Evolutionary conservation across 805 yeast genomes (phyloP), one percentile per base, ranked within the genome.

Genomic region (Metschnikowia noctiluminum): DNA sequence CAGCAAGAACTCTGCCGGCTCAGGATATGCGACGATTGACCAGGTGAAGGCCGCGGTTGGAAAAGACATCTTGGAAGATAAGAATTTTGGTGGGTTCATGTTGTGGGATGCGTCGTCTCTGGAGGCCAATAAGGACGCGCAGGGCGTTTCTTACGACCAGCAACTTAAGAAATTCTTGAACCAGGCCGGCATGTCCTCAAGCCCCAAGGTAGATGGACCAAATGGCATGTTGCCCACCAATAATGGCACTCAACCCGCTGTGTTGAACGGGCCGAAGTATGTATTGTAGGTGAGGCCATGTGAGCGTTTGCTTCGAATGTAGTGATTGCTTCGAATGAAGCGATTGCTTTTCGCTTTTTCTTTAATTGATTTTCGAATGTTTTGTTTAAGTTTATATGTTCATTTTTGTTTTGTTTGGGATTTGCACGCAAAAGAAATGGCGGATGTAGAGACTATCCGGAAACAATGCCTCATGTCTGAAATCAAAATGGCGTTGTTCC

Each of bases 101-200:
- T 70, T 90, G 52, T 91, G 98, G 97, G 96, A 89, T 57, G 87
- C 89, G 13, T 73, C 85, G 9, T 81, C 80, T 54, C 79, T 79
- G 15, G 76, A 77, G 58, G 65, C 73, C 50, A 75, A 79, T 54
- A 45, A 42, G 27, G 71, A 75, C 46, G 38, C 40, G 4, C 37
- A 28, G 8, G 57, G 57, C 14, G 53, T 39, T 11, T 41, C 48
- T 1, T 54, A 34, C 36, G 45, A 49, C 43, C 39, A 49, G 40
- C 43, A 52, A 38, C 45, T 52, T 36, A 46, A 46, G 46, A 35
- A 46, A n/a, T 46, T 30, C 15, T 32, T 46, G 46, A 30, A 41
- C 14, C 30, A 31, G 7, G 16, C 31, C 9, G 44, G 40, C 15
- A 12, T 30, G 2, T 9, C 12, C 32, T 5, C 5, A 5, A 30